phyloP scores from a whole-genome alignment of 2,329 filamentous ascomycete genomes.

The Colletotrichum horii region DNA sequence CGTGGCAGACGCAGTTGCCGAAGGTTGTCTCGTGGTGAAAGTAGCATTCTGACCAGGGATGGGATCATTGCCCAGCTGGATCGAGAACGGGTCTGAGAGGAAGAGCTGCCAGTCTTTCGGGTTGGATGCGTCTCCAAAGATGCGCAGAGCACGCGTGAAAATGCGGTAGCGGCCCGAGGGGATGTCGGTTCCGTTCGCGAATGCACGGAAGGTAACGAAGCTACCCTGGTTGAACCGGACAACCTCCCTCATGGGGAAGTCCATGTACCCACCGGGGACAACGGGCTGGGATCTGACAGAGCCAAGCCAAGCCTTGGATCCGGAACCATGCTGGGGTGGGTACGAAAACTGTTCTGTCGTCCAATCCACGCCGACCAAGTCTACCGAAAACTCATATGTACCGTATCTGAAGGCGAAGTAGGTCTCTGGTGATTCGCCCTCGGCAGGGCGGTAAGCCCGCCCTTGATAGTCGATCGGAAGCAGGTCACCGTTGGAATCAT shows the following conservation, averaged over 20 bases:
- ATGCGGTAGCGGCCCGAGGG: slow-evolving; percentile 20
- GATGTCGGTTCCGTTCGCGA: slow-evolving; percentile 20
- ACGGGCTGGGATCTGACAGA: slow-evolving; percentile 7
- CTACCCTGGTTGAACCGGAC: slow-evolving; percentile 15
- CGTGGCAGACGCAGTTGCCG: not conserved
- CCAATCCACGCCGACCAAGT: slow-evolving; percentile 23
- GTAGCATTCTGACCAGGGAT: not conserved
- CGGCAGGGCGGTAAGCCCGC: slow-evolving; percentile 14
- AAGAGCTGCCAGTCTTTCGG: slow-evolving; percentile 50
- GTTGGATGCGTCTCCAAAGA: slow-evolving; percentile 52
- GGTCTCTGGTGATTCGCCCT: slow-evolving; percentile 21
- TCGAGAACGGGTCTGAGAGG: slow-evolving; percentile 34
- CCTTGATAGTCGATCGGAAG: slow-evolving; percentile 22
- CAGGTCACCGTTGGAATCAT: slow-evolving; percentile 10
- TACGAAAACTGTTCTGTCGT: slow-evolving; percentile 18
- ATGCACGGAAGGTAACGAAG: slow-evolving; percentile 19
- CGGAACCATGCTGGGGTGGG: slow-evolving; percentile 9
- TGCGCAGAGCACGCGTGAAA: slow-evolving; percentile 50
- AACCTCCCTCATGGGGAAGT: slow-evolving; percentile 12
- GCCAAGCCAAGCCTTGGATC: slow-evolving; percentile 14
- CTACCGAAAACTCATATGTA: slow-evolving; percentile 24
- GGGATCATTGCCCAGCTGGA: slow-evolving; percentile 21
- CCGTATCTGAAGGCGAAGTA: slow-evolving; percentile 25
- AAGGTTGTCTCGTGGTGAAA: not conserved
- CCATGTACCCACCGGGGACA: not conserved